A percentile compares a stretch with the other conserved stretches of the same genome.
Evolutionary conservation across 768 basidiomycete species (phyloP).

Genomic region (Lepiota subincarnata): DNA sequence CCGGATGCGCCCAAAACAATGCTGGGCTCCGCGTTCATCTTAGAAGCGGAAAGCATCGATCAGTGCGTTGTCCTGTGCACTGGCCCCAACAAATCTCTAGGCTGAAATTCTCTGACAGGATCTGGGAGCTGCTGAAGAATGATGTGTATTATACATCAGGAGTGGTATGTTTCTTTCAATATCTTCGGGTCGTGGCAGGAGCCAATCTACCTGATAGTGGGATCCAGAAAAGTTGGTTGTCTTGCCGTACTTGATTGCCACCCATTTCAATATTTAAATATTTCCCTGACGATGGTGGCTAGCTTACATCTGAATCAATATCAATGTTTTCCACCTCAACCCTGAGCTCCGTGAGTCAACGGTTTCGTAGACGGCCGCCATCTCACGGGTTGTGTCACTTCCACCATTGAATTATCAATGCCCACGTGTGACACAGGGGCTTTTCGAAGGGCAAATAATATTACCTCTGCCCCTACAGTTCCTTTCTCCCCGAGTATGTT

Average conservation of each 20-base stretch:
- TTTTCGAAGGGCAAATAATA: too few relatives aligned
- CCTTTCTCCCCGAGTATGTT: not conserved
- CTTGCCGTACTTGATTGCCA: constrained; percentile 39
- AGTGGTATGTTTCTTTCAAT: constrained; percentile 27
- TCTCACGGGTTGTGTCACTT: too few relatives aligned
- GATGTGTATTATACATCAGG: constrained; percentile 41
- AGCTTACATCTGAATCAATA: not conserved
- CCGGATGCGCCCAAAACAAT: constrained; percentile 49
- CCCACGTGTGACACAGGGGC: too few relatives aligned
- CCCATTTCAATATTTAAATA: constrained; percentile 13
- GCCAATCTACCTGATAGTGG: constrained; percentile 37
- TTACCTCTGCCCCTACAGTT: too few relatives aligned
- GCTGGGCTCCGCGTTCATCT: constrained; percentile 56
- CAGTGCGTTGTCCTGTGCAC: constrained; percentile 29
- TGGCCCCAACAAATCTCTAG: not conserved
- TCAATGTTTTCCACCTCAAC: too few relatives aligned
- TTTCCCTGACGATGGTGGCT: not conserved
- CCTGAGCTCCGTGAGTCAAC: too few relatives aligned
- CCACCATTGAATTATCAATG: too few relatives aligned
- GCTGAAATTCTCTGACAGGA: constrained; percentile 23
- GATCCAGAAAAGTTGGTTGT: constrained; percentile 51
- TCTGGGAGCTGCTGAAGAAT: constrained; percentile 33
- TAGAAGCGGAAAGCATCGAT: constrained; percentile 50
- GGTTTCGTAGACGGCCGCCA: too few relatives aligned
- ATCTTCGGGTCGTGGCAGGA: not conserved